phyloP scores from a whole-genome alignment of 2,329 filamentous ascomycete genomes.

The Thyridium curvatum region DNA sequence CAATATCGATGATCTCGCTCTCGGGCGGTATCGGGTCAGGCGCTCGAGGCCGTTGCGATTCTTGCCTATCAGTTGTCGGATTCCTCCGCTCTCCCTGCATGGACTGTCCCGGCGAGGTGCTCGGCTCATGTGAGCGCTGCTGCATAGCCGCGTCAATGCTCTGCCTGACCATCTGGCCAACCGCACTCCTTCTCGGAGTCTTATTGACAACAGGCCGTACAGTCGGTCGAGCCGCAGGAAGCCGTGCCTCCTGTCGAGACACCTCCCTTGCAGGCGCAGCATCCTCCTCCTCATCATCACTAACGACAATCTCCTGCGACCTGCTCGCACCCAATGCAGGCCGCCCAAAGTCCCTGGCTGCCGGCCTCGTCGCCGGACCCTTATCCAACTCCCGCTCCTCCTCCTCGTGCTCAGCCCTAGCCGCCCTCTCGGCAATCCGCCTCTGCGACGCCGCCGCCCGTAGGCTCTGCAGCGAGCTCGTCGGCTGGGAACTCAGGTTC shows the following conservation, averaged over 20 bases:
- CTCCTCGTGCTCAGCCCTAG: too few relatives aligned
- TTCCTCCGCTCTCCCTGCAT: too few relatives aligned
- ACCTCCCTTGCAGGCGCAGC: neutral
- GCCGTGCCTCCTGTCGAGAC: too few relatives aligned
- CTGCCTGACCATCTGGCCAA: neutral
- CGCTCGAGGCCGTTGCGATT: neutral
- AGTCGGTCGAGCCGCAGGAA: too few relatives aligned
- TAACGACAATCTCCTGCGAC: slow-evolving; percentile 6
- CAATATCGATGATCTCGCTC: slow-evolving; percentile 7
- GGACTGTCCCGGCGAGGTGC: too few relatives aligned
- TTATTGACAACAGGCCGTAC: too few relatives aligned
- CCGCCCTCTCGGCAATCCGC: neutral
- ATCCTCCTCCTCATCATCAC: slow-evolving; percentile 9
- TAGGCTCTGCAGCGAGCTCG: slow-evolving; percentile 16
- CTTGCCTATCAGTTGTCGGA: too few relatives aligned
- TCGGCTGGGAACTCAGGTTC: slow-evolving; percentile 30
- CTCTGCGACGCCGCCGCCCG: slow-evolving; percentile 5
- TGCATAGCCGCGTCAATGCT: neutral
- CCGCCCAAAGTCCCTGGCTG: too few relatives aligned
- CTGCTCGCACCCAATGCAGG: too few relatives aligned
- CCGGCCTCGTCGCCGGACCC: neutral
- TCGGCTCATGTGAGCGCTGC: neutral
- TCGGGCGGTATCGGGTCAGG: neutral
- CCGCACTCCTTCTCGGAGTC: too few relatives aligned
- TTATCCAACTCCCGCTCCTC: too few relatives aligned